Evolutionary conservation across 352 stramenopile genomes (phyloP).

Genomic region (Pelagophyceae sp.): DNA sequence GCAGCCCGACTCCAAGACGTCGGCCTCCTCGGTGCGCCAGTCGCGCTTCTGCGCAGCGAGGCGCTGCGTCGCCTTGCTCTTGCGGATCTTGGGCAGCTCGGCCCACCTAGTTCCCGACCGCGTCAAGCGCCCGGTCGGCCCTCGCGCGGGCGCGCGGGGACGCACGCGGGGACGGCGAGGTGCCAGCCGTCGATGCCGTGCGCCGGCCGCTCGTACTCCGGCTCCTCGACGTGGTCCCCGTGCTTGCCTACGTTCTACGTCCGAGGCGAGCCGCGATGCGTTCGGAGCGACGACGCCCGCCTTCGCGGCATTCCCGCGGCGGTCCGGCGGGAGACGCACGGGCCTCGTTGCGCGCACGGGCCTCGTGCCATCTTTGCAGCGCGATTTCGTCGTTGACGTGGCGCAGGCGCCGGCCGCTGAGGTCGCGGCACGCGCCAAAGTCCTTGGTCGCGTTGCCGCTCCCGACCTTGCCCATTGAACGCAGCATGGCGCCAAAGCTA

Average conservation of each 20-base stretch:
- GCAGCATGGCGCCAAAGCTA: constrained; percentile 13
- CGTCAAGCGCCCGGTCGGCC: not conserved
- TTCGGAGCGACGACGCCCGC: no score
- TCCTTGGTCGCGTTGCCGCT: constrained; percentile 29
- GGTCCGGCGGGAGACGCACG: not conserved
- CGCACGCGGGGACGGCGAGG: constrained; percentile 35
- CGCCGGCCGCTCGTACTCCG: constrained; percentile 28
- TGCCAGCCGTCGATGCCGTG: constrained; percentile 46
- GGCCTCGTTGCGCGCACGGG: constrained; percentile 8
- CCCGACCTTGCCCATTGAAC: constrained; percentile 1
- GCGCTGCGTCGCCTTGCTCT: constrained; percentile 5
- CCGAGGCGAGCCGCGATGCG: no score
- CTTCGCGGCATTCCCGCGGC: no score
- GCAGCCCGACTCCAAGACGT: not conserved
- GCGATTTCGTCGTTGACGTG: constrained; percentile 21
- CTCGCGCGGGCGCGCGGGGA: not conserved
- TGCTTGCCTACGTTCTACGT: constrained; percentile 11
- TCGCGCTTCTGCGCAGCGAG: not conserved
- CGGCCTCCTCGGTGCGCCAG: not conserved
- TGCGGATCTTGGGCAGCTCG: constrained; percentile 12
- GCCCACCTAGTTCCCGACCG: not conserved
- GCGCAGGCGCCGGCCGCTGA: constrained; percentile 44
- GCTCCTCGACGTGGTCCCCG: constrained; percentile 27
- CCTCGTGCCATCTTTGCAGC: constrained; percentile 11
- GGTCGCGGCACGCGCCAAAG: constrained; percentile 55